Conservation (phyloP, 768 basidiomycete genomes). For the Tubosaeta sp. region DNA sequence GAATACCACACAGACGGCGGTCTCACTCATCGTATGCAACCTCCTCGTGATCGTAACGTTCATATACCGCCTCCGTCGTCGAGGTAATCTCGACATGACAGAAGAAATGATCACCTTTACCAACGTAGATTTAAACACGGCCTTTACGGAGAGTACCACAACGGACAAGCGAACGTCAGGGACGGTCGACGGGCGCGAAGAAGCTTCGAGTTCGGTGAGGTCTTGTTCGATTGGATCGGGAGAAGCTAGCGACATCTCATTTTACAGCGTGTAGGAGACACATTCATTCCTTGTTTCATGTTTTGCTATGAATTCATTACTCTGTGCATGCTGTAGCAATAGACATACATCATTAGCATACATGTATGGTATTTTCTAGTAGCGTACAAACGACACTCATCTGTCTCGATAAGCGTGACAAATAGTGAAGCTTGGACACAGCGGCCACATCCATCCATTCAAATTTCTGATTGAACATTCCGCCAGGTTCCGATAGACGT, state of each 20-base stretch:
- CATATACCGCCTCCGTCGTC: slow-evolving; percentile 11
- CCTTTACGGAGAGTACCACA: not conserved
- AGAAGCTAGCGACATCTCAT: not conserved
- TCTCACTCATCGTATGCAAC: slow-evolving; percentile 24
- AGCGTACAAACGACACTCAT: not conserved
- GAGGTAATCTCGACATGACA: not conserved
- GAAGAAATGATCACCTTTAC: slow-evolving; percentile 1
- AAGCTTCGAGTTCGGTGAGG: not conserved
- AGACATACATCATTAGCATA: not conserved
- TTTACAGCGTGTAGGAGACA: not conserved
- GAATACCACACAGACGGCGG: slow-evolving; percentile 13
- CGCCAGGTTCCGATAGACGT: not conserved
- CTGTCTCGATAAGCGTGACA: no score
- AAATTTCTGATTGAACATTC: not conserved
- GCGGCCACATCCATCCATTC: no score
- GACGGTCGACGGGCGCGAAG: not conserved
- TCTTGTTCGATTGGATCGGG: not conserved
- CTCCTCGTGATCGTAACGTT: slow-evolving; percentile 24
- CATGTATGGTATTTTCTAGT: not conserved
- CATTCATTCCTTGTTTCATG: not conserved
- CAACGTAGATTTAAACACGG: slow-evolving; percentile 9
- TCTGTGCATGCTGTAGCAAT: not conserved
- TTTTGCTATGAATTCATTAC: not conserved
- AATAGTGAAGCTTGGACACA: no score
- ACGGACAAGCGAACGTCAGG: not conserved